Conservation (phyloP, 129 eudicot species). For the Mikania micrantha region DNA sequence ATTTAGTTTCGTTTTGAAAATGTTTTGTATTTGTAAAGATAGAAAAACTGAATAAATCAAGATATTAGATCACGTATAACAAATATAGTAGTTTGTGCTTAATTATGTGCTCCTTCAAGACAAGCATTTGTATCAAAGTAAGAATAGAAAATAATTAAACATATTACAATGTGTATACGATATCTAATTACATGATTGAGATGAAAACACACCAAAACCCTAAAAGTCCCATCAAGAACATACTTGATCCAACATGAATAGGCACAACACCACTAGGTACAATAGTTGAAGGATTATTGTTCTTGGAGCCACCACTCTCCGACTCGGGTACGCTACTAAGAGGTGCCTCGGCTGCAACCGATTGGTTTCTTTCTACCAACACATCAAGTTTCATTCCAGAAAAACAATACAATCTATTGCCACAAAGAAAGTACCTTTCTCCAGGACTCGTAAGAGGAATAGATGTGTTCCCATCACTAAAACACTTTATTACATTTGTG, state of each 20-base stretch:
- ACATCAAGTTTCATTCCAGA: slow-evolving; percentile 84
- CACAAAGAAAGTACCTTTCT: slow-evolving; percentile 53
- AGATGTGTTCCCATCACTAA: slow-evolving; percentile 62
- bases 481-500: slow-evolving; percentile 43
- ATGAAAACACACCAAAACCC: slow-evolving; percentile 16
- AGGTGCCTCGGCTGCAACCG: slow-evolving; percentile 27
- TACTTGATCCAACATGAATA: slow-evolving; percentile 16
- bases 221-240: slow-evolving; percentile 15
- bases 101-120: too few relatives aligned
- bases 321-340: slow-evolving; percentile 44
- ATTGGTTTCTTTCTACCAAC: slow-evolving; percentile 26
- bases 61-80: too few relatives aligned
- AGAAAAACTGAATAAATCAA: too few relatives aligned
- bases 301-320: slow-evolving; percentile 43
- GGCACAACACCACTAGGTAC: slow-evolving; percentile 27
- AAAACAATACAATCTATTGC: slow-evolving; percentile 53
- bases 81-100: too few relatives aligned
- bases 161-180: slow-evolving; percentile 3
- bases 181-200: neutral
- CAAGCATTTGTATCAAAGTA: too few relatives aligned
- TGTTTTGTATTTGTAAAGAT: too few relatives aligned
- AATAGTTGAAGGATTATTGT: slow-evolving; percentile 35
- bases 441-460: slow-evolving; percentile 45
- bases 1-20: too few relatives aligned
- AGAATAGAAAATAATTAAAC: slow-evolving; percentile 9